Evolutionary conservation across 148 eudicot species (phyloP), one percentile per base, ranked within the genome.

Genomic region (Silene latifolia): DNA sequence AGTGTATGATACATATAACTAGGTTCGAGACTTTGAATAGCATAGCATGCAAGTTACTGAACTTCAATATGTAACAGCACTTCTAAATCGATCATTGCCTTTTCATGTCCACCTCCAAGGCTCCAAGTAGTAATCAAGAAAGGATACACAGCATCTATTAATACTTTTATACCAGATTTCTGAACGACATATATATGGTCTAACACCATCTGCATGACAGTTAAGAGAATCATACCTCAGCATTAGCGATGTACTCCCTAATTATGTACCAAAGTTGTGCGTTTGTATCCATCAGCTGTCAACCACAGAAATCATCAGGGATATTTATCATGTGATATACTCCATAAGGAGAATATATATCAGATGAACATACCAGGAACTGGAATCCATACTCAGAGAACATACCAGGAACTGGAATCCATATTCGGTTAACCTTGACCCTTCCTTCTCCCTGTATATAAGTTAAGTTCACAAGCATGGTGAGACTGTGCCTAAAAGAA

Each of bases 201-300:
- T 4, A 58, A 57, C 66, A 65, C 25, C 15, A 14, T 17, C 29
- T 64, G 32, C 71, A 71, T 24, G 65, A 60, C 62, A 70, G 64
- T 19, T 5, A 74, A 78, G 24, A 13, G 17, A n/a, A 67, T 67
- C 75, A 72, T 83, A 94, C 98, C 98, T 94, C 98, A 56, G 96
- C 87, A 76, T 94, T 90, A 56, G 88, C 84, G 64, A 94, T 94
- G 77, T 94, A 94, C 80, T 94, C 98, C 82, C 98, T 90, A 78
- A 94, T 85, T 77, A 94, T 92, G 82, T 94, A 94, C 98, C 98
- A 94, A 58, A 94, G 96, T 81, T 94, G 98, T 74, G 96, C 93
- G 81, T 91, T 94, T 80, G 97, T 94, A 74, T 94, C 98, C 98
- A 94, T 91, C 86, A 94, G 85, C 97, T 94, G 97, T 78, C 72